phyloP scores from a whole-genome alignment of 2,329 filamentous ascomycete species.

The Cytospora paraplurivora region DNA sequence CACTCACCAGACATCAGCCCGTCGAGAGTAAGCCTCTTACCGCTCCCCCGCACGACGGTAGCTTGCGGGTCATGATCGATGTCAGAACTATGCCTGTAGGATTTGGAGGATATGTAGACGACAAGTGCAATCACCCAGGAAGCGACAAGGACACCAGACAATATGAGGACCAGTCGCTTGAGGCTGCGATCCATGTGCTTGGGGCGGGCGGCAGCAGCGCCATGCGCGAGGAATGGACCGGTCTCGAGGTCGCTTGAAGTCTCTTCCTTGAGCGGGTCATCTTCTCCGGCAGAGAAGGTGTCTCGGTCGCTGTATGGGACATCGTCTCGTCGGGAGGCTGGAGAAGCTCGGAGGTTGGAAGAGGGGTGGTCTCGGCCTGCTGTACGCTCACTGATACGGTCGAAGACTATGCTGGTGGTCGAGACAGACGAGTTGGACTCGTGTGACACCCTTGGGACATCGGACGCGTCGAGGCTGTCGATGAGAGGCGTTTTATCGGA shows the following conservation, averaged over 20 bases:
- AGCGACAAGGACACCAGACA: conserved; percentile 61
- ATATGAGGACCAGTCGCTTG: conserved; percentile 63
- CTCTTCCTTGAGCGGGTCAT: conserved; percentile 49
- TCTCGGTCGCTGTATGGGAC: conserved; percentile 33
- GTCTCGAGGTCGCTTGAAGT: conserved; percentile 52
- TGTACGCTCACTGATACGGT: conserved; percentile 66
- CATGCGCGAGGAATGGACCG: conserved; percentile 52
- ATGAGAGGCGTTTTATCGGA: conserved; percentile 23
- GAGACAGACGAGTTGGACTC: conserved; percentile 76
- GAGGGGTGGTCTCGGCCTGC: conserved; percentile 30
- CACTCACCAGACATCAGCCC: conserved; percentile 70
- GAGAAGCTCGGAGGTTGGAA: conserved; percentile 29
- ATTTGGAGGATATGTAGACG: conserved; percentile 65
- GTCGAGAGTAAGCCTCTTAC: conserved; percentile 73
- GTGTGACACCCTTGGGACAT: conserved; percentile 45
- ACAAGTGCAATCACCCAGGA: conserved; percentile 70
- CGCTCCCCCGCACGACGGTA: conserved; percentile 60
- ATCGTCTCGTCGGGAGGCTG: conserved; percentile 22
- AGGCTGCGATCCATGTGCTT: conserved; percentile 67
- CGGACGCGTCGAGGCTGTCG: conserved; percentile 15
- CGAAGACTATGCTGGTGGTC: conserved; percentile 80
- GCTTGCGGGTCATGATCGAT: conserved; percentile 70
- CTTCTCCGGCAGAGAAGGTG: conserved; percentile 46
- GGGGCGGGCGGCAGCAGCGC: conserved; percentile 41
- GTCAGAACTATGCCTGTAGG: conserved; percentile 65